Conservation (phyloP, 352 stramenopile genomes). For the Pythium graminicola region DNA sequence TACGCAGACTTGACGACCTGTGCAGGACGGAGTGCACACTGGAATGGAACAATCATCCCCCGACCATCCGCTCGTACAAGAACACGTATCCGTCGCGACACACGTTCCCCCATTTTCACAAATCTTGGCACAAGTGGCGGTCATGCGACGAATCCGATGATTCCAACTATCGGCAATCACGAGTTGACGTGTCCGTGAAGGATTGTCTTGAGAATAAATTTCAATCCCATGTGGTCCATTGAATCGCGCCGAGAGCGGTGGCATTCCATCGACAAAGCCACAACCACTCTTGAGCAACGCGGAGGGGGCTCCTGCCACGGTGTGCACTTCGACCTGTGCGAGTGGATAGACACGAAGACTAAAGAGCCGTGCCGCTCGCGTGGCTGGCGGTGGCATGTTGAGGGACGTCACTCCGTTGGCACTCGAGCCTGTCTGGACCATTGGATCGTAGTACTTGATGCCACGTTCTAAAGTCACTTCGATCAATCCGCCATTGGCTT, state of each 20-base stretch:
- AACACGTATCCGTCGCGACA: constrained; percentile 79
- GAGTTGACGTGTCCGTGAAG: constrained; percentile 56
- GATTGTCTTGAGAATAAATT: constrained; percentile 48
- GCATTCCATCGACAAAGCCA: constrained; percentile 81
- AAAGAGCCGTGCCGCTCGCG: constrained; percentile 44
- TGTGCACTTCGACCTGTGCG: constrained; percentile 80
- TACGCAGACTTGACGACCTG: constrained; percentile 83
- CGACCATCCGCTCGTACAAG: constrained; percentile 81
- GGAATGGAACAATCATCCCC: constrained; percentile 88
- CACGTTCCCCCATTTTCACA: constrained; percentile 95
- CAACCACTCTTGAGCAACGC: constrained; percentile 79
- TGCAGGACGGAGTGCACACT: constrained; percentile 44
- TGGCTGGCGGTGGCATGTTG: constrained; percentile 28
- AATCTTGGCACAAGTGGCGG: constrained; percentile 86
- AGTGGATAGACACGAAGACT: constrained; percentile 39
- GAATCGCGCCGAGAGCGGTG: constrained; percentile 76
- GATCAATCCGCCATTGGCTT: constrained; percentile 44
- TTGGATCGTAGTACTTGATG: constrained; percentile 24
- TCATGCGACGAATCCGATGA: constrained; percentile 88
- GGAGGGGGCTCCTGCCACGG: constrained; percentile 81
- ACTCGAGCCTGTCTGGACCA: constrained; percentile 28
- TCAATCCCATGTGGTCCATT: constrained; percentile 56
- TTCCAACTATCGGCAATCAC: constrained; percentile 93
- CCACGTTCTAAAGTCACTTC: constrained; percentile 64
- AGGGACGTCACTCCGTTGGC: constrained; percentile 56